phyloP scores from a whole-genome alignment of 257 asterid genomes.

The Anisodus acutangulus region DNA sequence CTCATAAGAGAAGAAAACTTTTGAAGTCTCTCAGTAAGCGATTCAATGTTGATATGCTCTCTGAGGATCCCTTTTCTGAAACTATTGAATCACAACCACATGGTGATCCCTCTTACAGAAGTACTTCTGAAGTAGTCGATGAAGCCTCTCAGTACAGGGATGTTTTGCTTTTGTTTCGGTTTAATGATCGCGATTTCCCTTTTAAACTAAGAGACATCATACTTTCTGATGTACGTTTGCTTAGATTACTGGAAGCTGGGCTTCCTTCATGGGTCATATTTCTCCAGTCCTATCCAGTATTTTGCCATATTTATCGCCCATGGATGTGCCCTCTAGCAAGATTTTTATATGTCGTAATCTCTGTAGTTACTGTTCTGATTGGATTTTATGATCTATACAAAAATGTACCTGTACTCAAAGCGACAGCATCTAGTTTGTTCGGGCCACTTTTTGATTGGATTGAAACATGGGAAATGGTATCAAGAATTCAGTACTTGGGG shows the following conservation, averaged over 20 bases:
- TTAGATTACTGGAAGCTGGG: slow-evolving; percentile 88
- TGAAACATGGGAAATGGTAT: slow-evolving; percentile 92
- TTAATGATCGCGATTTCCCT: slow-evolving; percentile 79
- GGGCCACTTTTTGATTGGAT: slow-evolving; percentile 99
- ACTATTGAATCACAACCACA: slow-evolving; percentile 45
- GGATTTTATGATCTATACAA: slow-evolving; percentile 96
- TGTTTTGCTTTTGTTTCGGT: slow-evolving; percentile 73
- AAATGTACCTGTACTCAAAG: slow-evolving; percentile 90
- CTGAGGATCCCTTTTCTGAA: slow-evolving; percentile 47
- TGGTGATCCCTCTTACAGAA: slow-evolving; percentile 45
- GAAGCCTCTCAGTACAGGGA: slow-evolving; percentile 71
- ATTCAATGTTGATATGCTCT: slow-evolving; percentile 44
- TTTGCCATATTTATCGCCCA: slow-evolving; percentile 91
- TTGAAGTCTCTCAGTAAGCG: slow-evolving; percentile 46
- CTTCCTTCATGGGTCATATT: slow-evolving; percentile 98
- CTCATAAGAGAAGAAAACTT: slow-evolving; percentile 77
- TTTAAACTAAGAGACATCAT: slow-evolving; percentile 72
- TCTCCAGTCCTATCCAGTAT: slow-evolving; percentile 94
- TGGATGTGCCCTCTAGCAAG: slow-evolving; percentile 99
- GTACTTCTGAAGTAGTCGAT: slow-evolving; percentile 55
- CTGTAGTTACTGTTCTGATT: slow-evolving; percentile 84
- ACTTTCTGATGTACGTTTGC: slow-evolving; percentile 73
- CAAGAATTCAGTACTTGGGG: slow-evolving; percentile 89
- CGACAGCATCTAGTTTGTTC: slow-evolving; percentile 81
- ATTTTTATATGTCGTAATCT: slow-evolving; percentile 70